These are phyloP conservation scores for Hymenoscyphus linearis DNA, from an alignment of 2,329 filamentous ascomycete species.

Conservation along the genomic window DNA sequence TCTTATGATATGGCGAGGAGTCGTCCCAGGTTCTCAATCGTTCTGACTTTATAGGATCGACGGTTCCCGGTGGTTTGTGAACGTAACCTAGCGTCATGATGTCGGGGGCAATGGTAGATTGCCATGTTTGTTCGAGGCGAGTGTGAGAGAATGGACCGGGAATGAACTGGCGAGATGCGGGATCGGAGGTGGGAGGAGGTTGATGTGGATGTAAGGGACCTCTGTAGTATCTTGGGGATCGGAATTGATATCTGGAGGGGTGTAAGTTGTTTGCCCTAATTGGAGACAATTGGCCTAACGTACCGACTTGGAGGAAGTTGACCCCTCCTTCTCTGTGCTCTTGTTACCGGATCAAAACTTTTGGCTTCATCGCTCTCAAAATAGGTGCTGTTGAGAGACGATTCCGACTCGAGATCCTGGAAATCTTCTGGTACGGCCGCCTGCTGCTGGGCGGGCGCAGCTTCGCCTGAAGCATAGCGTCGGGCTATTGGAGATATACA, in stretches of 20 bases:
- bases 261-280: slow-evolving; percentile 1
- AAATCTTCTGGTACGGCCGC: slow-evolving; percentile 24
- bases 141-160: slow-evolving; percentile 88
- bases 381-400: slow-evolving; percentile 36
- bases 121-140: slow-evolving; percentile 84
- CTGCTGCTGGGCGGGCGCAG: slow-evolving; percentile 18
- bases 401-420: slow-evolving; percentile 42
- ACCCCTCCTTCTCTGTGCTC: slow-evolving; percentile 36
- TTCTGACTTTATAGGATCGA: slow-evolving; percentile 50
- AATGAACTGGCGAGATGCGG: slow-evolving; percentile 78
- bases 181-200: slow-evolving; percentile 80
- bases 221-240: slow-evolving; percentile 89
- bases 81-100: slow-evolving; percentile 84
- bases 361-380: slow-evolving; percentile 33
- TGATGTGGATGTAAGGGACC: slow-evolving; percentile 91
- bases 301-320: slow-evolving; percentile 38
- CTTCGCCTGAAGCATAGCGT: slow-evolving; percentile 28
- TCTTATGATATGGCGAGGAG: slow-evolving; percentile 90
- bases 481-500: slow-evolving; percentile 15
- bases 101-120: slow-evolving; percentile 80
- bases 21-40: slow-evolving; percentile 82
- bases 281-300: slow-evolving; percentile 8
- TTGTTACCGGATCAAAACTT: slow-evolving; percentile 43
- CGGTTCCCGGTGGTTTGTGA: slow-evolving; percentile 75
- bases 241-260: slow-evolving; percentile 76